A percentile compares a stretch with the other conserved stretches of the same genome.
phyloP scores from a whole-genome alignment of 768 basidiomycete genomes.

The Roridomyces roridus region DNA sequence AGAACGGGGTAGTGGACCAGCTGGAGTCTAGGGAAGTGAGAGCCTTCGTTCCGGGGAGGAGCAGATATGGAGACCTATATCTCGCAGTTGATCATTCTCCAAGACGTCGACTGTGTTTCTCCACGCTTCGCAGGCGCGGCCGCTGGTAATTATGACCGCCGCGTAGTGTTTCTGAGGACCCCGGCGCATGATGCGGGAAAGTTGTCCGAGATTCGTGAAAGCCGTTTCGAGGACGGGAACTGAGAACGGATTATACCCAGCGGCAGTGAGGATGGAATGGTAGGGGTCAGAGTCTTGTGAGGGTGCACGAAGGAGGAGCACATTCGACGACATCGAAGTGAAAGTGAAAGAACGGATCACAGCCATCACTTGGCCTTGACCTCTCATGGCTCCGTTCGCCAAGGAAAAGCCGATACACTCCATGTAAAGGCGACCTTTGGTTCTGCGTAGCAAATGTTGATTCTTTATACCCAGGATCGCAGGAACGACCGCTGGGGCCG shows the following conservation, averaged over 20 bases:
- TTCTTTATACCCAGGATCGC: conserved; percentile 60
- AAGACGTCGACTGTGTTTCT: conserved; percentile 43
- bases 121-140: conserved; percentile 80
- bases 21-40: conserved; percentile 32
- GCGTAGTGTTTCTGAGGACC: conserved; percentile 51
- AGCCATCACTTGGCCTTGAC: too few relatives aligned
- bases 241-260: conserved; percentile 61
- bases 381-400: conserved; percentile 50
- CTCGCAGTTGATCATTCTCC: background rate
- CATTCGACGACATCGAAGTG: too few relatives aligned
- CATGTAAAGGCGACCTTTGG: too few relatives aligned
- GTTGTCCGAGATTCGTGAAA: conserved; percentile 51
- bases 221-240: conserved; percentile 76
- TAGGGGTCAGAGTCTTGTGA: conserved; percentile 62
- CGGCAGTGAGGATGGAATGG: conserved; percentile 50
- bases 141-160: conserved; percentile 83
- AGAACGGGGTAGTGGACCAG: conserved; percentile 74
- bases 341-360: too few relatives aligned
- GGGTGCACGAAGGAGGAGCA: conserved; percentile 53
- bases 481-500: conserved; percentile 89
- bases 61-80: conserved; percentile 1
- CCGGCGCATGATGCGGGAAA: conserved; percentile 47
- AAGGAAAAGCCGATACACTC: conserved; percentile 89
- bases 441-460: too few relatives aligned
- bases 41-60: conserved; percentile 1